Evolutionary conservation across 2,329 filamentous ascomycete species (phyloP).

Genomic region (Alternaria gansuensis): DNA sequence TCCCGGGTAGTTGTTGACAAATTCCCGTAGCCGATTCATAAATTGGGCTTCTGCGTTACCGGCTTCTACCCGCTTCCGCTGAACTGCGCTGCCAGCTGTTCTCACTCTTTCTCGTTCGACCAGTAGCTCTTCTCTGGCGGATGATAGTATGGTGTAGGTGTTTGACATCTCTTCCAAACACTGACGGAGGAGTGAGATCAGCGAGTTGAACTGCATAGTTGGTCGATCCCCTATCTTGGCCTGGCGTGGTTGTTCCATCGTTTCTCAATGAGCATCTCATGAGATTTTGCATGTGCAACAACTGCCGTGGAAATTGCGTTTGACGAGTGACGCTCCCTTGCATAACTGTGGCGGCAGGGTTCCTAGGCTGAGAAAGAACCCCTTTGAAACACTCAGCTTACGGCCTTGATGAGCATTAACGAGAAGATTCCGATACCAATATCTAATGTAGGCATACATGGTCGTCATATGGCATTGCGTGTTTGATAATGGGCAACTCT

Average conservation of each 20-base stretch:
- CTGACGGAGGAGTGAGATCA: not conserved
- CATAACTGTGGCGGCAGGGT: not conserved
- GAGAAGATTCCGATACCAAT: not conserved
- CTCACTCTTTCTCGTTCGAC: slow-evolving; percentile 6
- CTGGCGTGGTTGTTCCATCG: not conserved
- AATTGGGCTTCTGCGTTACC: slow-evolving; percentile 6
- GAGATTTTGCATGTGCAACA: not conserved
- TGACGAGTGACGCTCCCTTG: not conserved
- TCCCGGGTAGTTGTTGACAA: not conserved
- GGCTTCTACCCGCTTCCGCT: slow-evolving; percentile 1
- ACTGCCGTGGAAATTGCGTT: not conserved
- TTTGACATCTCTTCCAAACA: slow-evolving; percentile 8
- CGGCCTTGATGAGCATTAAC: not conserved
- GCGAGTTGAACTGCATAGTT: not conserved
- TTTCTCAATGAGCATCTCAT: not conserved
- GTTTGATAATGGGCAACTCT: not conserved
- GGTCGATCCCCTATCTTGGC: not conserved
- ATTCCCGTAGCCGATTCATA: slow-evolving; percentile 7
- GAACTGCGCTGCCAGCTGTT: not conserved
- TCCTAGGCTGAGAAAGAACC: not conserved
- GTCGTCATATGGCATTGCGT: not conserved
- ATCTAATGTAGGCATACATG: not conserved
- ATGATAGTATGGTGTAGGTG: slow-evolving; percentile 13
- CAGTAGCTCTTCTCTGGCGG: slow-evolving; percentile 14
- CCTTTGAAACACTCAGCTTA: not conserved